A percentile compares a stretch with the other conserved stretches of the same genome.
Evolutionary conservation across 2,329 filamentous ascomycete genomes (phyloP).

Genomic region (Penicillium decumbens): DNA sequence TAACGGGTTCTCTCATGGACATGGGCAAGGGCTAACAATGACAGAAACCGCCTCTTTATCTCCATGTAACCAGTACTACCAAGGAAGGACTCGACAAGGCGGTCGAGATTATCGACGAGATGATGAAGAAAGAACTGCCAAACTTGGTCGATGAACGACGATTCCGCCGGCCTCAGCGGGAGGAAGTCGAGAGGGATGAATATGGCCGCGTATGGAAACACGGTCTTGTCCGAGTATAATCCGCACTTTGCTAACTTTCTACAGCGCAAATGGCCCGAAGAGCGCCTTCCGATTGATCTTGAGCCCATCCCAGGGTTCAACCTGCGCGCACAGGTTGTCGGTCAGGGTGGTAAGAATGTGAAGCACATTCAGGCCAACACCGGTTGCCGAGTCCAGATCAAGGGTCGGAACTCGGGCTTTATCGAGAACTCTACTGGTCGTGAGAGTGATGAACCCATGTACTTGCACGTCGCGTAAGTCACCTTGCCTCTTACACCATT

Average conservation of each 20-base stretch:
- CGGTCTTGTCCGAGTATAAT: not conserved
- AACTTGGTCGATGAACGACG: constrained; percentile 92
- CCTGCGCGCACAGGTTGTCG: constrained; percentile 90
- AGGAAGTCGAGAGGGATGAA: constrained; percentile 81
- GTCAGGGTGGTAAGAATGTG: constrained; percentile 88
- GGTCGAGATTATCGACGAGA: constrained; percentile 80
- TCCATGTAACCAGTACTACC: constrained; percentile 88
- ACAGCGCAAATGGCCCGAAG: constrained; percentile 97
- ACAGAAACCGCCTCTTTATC: constrained; percentile 86
- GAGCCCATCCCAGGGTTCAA: constrained; percentile 95
- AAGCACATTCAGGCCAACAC: constrained; percentile 98
- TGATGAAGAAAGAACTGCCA: constrained; percentile 93
- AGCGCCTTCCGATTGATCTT: constrained; percentile 84
- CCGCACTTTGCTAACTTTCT: constrained; percentile 15
- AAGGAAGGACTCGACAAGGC: constrained; percentile 90
- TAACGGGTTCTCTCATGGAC: constrained; percentile 15
- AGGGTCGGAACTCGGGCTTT: constrained; percentile 91
- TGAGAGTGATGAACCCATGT: constrained; percentile 96
- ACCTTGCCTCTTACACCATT: not conserved
- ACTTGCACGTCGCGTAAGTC: constrained; percentile 78
- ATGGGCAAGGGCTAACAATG: not conserved
- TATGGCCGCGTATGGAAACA: constrained; percentile 66
- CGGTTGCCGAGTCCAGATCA: constrained; percentile 94
- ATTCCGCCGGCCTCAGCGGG: constrained; percentile 75
- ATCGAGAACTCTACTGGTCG: constrained; percentile 80